Percentiles rank a stretch among this genome's conserved stretches.
These are phyloP conservation scores for Osmanthus fragrans DNA, from an alignment of 257 asterid genomes.

Conservation along the genomic window DNA sequence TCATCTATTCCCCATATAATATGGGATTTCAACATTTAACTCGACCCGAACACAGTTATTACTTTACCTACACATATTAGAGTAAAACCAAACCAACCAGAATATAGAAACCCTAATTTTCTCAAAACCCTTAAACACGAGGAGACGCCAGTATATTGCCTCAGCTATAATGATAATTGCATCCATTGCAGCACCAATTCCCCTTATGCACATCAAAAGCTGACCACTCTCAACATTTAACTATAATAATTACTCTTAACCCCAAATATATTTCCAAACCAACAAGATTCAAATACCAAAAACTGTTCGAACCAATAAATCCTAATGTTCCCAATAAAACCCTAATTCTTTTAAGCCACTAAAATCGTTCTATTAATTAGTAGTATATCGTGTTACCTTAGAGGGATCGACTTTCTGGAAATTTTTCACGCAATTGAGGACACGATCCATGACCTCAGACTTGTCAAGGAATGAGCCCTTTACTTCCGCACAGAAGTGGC, in stretches of 20 bases:
- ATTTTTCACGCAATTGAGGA: conserved; percentile 59
- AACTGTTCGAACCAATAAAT: neutral
- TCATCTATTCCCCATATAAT: neutral
- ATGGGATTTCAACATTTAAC: neutral
- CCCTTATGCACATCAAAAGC: neutral
- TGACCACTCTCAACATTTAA: neutral
- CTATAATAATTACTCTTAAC: neutral
- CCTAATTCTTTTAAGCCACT: neutral
- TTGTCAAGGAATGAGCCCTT: conserved; percentile 84
- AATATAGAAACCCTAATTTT: conserved; percentile 3
- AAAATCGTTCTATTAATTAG: neutral
- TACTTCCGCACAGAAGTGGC: conserved; percentile 64
- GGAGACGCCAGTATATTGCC: neutral
- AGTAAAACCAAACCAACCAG: neutral
- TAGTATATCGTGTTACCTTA: conserved; percentile 43
- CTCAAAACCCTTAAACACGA: neutral
- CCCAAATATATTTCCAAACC: neutral
- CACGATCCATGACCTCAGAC: conserved; percentile 83
- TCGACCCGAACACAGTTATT: neutral
- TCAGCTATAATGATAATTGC: neutral
- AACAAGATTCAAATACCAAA: neutral
- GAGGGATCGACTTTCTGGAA: conserved; percentile 82
- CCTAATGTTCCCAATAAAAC: neutral
- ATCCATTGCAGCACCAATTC: neutral
- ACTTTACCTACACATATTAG: neutral